Evolutionary conservation across 2,329 filamentous ascomycete species (phyloP).

Genomic region (Atkinsonella hypoxylon): DNA sequence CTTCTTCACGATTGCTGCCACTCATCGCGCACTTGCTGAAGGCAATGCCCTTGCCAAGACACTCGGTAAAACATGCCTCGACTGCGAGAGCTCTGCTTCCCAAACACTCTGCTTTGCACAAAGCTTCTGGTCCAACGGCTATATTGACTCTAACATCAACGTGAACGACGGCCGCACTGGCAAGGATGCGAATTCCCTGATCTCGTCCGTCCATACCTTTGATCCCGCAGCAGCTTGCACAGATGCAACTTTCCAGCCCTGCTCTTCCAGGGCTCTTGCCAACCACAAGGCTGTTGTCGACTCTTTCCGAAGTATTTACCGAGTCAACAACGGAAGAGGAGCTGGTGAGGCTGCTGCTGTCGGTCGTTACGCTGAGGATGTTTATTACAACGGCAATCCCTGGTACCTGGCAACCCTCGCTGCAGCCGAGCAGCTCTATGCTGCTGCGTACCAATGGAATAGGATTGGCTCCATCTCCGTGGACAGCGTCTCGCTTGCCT

Average conservation of each 20-base stretch:
- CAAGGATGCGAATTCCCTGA: conserved; percentile 60
- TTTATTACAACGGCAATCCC: conserved; percentile 67
- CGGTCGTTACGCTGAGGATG: conserved; percentile 60
- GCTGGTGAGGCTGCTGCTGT: conserved; percentile 48
- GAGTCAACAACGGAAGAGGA: conserved; percentile 53
- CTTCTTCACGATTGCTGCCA: conserved; percentile 64
- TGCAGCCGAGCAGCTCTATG: conserved; percentile 70
- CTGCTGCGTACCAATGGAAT: conserved; percentile 62
- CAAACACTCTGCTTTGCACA: conserved; percentile 64
- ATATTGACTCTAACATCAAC: conserved; percentile 59
- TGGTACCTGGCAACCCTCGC: conserved; percentile 71
- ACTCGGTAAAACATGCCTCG: conserved; percentile 47
- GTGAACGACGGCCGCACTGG: conserved; percentile 49
- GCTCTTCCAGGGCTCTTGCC: conserved; percentile 54
- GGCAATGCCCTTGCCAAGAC: conserved; percentile 53
- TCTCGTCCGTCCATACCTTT: conserved; percentile 56
- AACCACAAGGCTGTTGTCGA: conserved; percentile 69
- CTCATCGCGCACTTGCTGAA: conserved; percentile 58
- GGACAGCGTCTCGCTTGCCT: conserved; percentile 50
- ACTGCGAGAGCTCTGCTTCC: conserved; percentile 53
- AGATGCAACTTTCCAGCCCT: conserved; percentile 65
- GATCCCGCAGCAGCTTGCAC: conserved; percentile 56
- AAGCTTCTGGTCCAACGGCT: conserved; percentile 57
- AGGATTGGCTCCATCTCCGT: conserved; percentile 50
- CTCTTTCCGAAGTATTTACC: conserved; percentile 61